A percentile compares a stretch with the other conserved stretches of the same genome.
Conservation (phyloP, 129 eudicot genomes). For the Scalesia atractyloides region DNA sequence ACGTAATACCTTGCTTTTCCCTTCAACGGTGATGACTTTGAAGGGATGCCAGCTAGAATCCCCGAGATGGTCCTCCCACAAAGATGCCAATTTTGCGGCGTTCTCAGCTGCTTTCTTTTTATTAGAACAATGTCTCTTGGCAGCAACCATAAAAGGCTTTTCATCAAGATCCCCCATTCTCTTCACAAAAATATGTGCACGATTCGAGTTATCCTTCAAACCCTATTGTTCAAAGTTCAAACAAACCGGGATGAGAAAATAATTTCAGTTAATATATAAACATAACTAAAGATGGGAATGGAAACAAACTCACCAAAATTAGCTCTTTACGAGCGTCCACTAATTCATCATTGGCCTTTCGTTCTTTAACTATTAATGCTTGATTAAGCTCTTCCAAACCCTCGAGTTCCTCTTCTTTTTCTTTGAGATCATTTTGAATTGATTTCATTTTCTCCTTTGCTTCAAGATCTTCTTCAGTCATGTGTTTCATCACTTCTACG, state of each 20-base stretch:
- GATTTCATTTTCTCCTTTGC: conserved; percentile 27
- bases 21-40: conserved; percentile 44
- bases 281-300: too few relatives aligned
- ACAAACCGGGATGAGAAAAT: background rate
- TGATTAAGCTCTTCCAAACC: conserved; percentile 46
- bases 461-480: conserved; percentile 45
- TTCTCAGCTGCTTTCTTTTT: conserved; percentile 39
- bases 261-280: background rate
- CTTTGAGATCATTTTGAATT: conserved; percentile 41
- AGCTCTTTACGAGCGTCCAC: conserved; percentile 78
- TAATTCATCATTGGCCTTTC: conserved; percentile 54
- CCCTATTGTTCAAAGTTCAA: conserved; percentile 36
- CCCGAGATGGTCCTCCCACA: conserved; percentile 52
- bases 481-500: conserved; percentile 52
- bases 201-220: conserved; percentile 31
- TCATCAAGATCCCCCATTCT: conserved; percentile 71
- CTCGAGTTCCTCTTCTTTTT: conserved; percentile 60
- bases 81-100: conserved; percentile 40
- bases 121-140: conserved; percentile 32
- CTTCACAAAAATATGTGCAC: conserved; percentile 49
- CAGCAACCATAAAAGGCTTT: conserved; percentile 44
- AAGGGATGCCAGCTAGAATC: conserved; percentile 94
- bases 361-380: conserved; percentile 51
- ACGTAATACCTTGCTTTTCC: conserved; percentile 29
- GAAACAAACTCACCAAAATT: conserved; percentile 47